phyloP scores from a whole-genome alignment of 2,329 filamentous ascomycete genomes.

The Tolypocladium endophyticum region DNA sequence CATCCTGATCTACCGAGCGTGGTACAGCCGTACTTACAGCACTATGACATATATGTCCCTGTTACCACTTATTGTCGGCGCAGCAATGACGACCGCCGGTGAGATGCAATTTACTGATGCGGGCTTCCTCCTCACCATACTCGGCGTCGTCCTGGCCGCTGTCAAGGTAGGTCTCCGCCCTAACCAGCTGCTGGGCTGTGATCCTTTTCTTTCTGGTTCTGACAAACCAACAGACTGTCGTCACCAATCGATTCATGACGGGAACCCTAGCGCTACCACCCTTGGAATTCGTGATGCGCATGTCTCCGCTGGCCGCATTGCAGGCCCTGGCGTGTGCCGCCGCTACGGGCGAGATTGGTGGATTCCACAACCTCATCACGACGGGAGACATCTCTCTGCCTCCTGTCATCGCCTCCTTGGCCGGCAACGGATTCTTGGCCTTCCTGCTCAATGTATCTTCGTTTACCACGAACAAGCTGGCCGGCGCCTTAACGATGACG shows the following conservation, averaged over 20 bases:
- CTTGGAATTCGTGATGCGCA: slow-evolving; percentile 50
- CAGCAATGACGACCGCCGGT: slow-evolving; percentile 48
- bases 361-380: slow-evolving; percentile 25
- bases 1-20: slow-evolving; percentile 47
- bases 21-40: slow-evolving; percentile 44
- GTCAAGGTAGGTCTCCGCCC: slow-evolving; percentile 32
- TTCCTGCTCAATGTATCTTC: slow-evolving; percentile 46
- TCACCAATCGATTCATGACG: slow-evolving; percentile 55
- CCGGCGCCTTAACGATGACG: slow-evolving; percentile 48
- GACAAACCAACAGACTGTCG: slow-evolving; percentile 34
- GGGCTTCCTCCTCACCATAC: slow-evolving; percentile 43
- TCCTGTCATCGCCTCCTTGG: slow-evolving; percentile 28
- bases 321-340: slow-evolving; percentile 43
- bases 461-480: slow-evolving; percentile 47
- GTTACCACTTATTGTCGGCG: slow-evolving; percentile 48
- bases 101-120: slow-evolving; percentile 52
- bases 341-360: slow-evolving; percentile 39
- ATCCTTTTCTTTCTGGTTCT: slow-evolving; percentile 4
- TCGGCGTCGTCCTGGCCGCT: slow-evolving; percentile 43
- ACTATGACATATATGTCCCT: slow-evolving; percentile 47
- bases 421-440: slow-evolving; percentile 42
- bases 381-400: slow-evolving; percentile 23
- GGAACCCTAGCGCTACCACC: slow-evolving; percentile 45
- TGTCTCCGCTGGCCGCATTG: slow-evolving; percentile 49
- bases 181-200: not conserved